Evolutionary conservation across 169 alveolate genomes (phyloP), one percentile per base, ranked within the genome.

Genomic region (Plasmodium reichenowi): DNA sequence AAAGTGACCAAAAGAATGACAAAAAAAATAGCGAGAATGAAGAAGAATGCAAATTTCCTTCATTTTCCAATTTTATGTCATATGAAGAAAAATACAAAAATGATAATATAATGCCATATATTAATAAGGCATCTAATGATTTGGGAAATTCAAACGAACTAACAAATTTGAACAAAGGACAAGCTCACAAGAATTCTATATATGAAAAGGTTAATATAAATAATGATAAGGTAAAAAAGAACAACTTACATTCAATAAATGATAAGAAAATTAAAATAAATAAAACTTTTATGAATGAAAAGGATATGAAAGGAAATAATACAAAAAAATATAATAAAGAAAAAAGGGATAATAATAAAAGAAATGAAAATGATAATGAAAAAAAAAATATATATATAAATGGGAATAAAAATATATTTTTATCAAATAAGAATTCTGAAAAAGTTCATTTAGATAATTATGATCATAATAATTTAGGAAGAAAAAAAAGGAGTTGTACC

Each of bases 401-500:
- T 15, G 22, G 64, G 15, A 56, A 56, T 56, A 56, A 56, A 56
- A 22, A 32, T 32, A 32, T 32, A 32, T 32, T 32, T 32, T 32
- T 32, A 32, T 32, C 45, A 32, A 32, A 32, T 32, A 32, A 32
- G 45, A 32, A 32, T 32, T 32, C 9, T 56, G 29, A 60, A 22
- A 38, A 60, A 60, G n/a, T 66, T 48, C 22, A 66, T 66, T 13
- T 4, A 10, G 56, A 24, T 43, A 6, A 58, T 58, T 70, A 15
- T 38, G 24, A 48, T 15, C 56, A 15, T 17, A 56, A 24, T 29
- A 29, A 47, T 43, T n/a, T 20, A 8, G 70, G 43, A n/a, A 38
- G 67, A 20, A 62, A 76, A 15, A 32, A 32, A 32, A 32, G 8
- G 45, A 32, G 45, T 32, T 70, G 58, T 48, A 80, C 70, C 26